A percentile compares a stretch with the other conserved stretches of the same genome.
These are phyloP conservation scores for Dunaliella primolecta DNA, from an alignment of 139 green algal species.

Conservation along the genomic window DNA sequence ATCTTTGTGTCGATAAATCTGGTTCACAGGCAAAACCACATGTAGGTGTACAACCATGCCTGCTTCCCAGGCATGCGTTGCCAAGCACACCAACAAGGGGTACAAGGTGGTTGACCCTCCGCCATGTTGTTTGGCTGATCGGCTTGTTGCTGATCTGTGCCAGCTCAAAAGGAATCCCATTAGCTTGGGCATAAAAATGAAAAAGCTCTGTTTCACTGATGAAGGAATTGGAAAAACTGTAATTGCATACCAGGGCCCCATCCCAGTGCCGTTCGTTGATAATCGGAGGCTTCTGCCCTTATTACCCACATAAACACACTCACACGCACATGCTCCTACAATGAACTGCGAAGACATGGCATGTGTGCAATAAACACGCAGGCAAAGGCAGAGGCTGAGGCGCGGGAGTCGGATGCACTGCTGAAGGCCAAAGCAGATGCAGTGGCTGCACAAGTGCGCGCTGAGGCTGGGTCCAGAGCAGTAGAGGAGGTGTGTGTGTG, in stretches of 20 bases:
- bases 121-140: no score
- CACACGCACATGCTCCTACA: background rate
- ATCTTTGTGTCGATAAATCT: background rate
- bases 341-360: background rate
- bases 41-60: no score
- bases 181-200: no score
- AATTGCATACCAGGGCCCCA: background rate
- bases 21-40: no score
- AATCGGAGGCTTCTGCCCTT: background rate
- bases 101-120: no score
- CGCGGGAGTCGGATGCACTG: background rate
- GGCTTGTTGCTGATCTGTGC: no score
- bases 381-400: background rate
- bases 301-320: background rate
- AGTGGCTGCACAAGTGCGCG: background rate
- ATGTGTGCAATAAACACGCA: background rate
- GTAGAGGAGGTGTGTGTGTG: background rate
- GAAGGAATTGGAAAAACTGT: background rate
- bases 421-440: background rate
- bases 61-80: no score
- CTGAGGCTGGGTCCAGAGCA: background rate
- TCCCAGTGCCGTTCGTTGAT: background rate
- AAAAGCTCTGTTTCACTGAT: no score
- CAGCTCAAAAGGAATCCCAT: no score
- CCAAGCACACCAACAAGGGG: no score